Base-by-base conservation (phyloP, 371 early-diverging fungal species). In the Lichtheimia corymbifera region DNA sequence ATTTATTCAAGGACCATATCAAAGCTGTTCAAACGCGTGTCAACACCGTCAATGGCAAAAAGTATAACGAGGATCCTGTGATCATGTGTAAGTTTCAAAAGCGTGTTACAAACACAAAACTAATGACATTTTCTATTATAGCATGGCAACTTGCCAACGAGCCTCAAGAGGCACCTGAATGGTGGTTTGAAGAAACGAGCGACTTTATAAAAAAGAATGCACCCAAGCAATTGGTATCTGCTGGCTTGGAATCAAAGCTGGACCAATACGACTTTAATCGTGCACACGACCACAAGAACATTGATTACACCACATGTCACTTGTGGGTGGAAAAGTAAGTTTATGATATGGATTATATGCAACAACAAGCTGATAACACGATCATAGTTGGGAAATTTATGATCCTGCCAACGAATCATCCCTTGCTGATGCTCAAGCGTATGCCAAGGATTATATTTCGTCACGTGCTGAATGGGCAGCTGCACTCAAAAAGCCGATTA, bases 321-420 rank as follows among this genome's bases (percentile, higher is more conserved):
- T 64, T 73, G 50, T 86, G 86, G 86, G 86, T 80, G 24, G 81
- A 83, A 74, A 80, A 82, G 77, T 78, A 73, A 64, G 73, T 41
- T 15, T 11, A 7, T 45, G 15, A 5, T 17, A n/a, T 22, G 35
- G 35, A 35, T 35, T 9, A 9, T 35, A 11, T 1, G 7, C 28
- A 4, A 28, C 7, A 7, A 28, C 28, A 50, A 42, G 49, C 18
- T 41, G 28, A 25, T 50, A 22, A 22, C 42, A 24, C 50, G 25
- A 25, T 52, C 22, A 17, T 63, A 78, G 79, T 50, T 77, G 83
- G 77, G 83, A 73, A 6, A 56, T 68, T 28, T 85, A 86, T 53
- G 61, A 84, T 63, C 61, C 82, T 5, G 49, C 28, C 35, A 45
- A 62, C 14, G 25, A 54, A 51, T 41, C 41, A 15, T 54, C 55